A percentile compares a stretch with the other conserved stretches of the same genome.
Evolutionary conservation across 257 asterid genomes (phyloP).

Genomic region (Jacaranda mimosifolia): DNA sequence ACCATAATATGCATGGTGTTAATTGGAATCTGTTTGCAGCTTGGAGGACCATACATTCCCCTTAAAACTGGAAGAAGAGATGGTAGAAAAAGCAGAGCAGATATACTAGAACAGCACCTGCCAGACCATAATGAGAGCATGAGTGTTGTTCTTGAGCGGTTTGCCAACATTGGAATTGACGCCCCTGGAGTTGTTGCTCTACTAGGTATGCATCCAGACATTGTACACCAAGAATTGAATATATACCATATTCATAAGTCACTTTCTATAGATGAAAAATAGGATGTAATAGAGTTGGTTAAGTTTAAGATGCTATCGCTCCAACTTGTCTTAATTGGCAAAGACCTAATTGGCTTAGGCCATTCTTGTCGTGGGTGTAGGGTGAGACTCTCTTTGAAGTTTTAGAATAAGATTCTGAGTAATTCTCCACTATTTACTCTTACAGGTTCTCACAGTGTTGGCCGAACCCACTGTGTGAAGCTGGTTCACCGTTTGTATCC

Average conservation of each 20-base stretch:
- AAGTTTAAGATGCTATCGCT: too few species aligned
- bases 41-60: constrained; percentile 93
- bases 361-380: too few species aligned
- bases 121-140: constrained; percentile 98
- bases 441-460: constrained; percentile 93
- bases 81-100: constrained; percentile 90
- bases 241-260: background rate
- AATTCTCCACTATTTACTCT: background rate
- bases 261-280: background rate
- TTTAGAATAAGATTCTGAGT: background rate
- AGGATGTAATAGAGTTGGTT: background rate
- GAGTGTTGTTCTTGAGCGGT: constrained; percentile 80
- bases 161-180: constrained; percentile 73
- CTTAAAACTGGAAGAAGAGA: constrained; percentile 94
- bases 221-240: too few species aligned
- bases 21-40: constrained; percentile 41
- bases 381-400: too few species aligned
- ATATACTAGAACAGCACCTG: constrained; percentile 75
- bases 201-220: constrained; percentile 56
- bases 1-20: background rate
- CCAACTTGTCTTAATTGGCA: too few species aligned
- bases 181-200: constrained; percentile 91
- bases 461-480: constrained; percentile 94
- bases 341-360: too few species aligned
- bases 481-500: constrained; percentile 96